Evolutionary conservation across 495 filamentous ascomycete species (phyloP).

Genomic region (Hypomontagnella submonticulosa): DNA sequence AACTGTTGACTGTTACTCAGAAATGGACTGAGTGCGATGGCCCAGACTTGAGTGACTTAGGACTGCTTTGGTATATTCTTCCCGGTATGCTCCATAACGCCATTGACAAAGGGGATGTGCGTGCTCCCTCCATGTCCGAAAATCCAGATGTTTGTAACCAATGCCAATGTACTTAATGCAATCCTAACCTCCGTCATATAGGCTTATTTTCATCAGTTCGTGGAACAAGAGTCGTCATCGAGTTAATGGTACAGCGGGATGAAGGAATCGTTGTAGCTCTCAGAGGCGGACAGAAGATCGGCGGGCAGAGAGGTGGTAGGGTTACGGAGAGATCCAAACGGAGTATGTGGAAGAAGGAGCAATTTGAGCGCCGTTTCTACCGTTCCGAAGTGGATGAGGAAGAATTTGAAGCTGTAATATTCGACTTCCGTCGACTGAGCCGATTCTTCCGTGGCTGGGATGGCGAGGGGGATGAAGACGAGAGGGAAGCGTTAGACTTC

Average conservation of each 20-base stretch:
- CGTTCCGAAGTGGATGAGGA: constrained; percentile 49
- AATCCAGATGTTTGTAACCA: constrained; percentile 36
- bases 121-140: constrained; percentile 25
- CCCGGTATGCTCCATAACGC: constrained; percentile 35
- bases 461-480: constrained; percentile 39
- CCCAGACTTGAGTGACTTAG: constrained; percentile 9
- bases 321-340: constrained; percentile 43
- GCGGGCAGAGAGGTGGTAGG: constrained; percentile 37
- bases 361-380: constrained; percentile 52
- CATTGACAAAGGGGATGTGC: constrained; percentile 24
- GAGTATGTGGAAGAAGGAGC: constrained; percentile 47
- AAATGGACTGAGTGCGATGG: constrained; percentile 4
- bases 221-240: constrained; percentile 36
- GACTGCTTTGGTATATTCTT: constrained; percentile 34
- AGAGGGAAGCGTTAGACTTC: constrained; percentile 44
- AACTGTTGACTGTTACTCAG: constrained; percentile 26
- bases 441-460: constrained; percentile 36
- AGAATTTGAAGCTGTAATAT: constrained; percentile 41
- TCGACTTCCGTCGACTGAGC: constrained; percentile 43
- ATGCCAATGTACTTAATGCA: constrained; percentile 30
- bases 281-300: constrained; percentile 38
- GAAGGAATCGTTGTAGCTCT: constrained; percentile 29
- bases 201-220: constrained; percentile 39
- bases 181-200: constrained; percentile 30
- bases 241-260: constrained; percentile 37